phyloP scores from a whole-genome alignment of 164 flowering plant genomes.

The Aristolochia contorta region DNA sequence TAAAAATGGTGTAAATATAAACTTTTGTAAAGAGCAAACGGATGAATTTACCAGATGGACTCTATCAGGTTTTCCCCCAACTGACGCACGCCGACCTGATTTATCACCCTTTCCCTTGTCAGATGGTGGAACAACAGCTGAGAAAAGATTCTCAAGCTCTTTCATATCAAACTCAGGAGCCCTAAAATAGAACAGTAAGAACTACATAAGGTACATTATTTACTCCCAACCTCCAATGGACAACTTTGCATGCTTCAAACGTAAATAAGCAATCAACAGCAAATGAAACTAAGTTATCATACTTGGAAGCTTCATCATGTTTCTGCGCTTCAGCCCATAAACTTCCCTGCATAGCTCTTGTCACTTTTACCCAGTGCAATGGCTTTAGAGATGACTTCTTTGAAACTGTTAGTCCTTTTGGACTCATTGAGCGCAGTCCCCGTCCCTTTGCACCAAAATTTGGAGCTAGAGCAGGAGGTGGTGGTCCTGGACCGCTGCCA shows the following conservation, averaged over 20 bases:
- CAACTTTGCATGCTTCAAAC: neutral
- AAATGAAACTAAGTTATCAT: constrained; percentile 4
- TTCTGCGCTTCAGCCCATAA: constrained; percentile 91
- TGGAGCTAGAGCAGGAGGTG: constrained; percentile 31
- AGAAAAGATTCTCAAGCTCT: constrained; percentile 88
- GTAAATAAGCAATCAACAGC: no score
- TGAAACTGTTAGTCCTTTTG: constrained; percentile 24
- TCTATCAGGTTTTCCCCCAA: constrained; percentile 58
- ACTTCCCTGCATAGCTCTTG: constrained; percentile 84
- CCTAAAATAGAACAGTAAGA: constrained; percentile 27
- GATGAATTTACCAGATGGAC: constrained; percentile 67
- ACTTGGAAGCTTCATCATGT: constrained; percentile 67
- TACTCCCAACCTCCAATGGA: no score
- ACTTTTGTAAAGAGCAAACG: no score
- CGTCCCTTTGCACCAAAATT: constrained; percentile 39
- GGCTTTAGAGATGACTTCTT: constrained; percentile 58
- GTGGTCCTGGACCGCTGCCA: constrained; percentile 15
- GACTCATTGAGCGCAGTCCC: constrained; percentile 28
- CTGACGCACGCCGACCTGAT: constrained; percentile 37
- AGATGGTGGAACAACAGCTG: constrained; percentile 60
- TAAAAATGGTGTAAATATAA: no score
- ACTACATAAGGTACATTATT: neutral
- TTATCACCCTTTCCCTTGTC: constrained; percentile 40
- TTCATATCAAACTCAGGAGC: constrained; percentile 92
- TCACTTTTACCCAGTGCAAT: constrained; percentile 81